These are phyloP conservation scores for Babesia caballi DNA, from an alignment of 169 alveolate genomes.

Conservation along the genomic window DNA sequence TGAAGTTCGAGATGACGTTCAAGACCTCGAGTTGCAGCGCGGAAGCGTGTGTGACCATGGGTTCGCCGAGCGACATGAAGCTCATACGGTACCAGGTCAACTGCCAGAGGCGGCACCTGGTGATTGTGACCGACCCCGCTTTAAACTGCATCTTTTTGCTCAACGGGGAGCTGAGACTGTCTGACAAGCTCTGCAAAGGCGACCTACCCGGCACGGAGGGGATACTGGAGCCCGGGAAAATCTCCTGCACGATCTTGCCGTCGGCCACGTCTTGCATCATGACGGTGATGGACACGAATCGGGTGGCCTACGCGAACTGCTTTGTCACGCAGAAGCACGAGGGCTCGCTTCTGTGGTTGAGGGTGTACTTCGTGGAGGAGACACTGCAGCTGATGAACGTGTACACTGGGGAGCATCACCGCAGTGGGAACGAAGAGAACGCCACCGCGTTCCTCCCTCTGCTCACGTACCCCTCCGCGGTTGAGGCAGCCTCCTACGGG, in stretches of 20 bases:
- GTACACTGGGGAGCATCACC: slow-evolving; percentile 23
- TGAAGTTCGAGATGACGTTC: background rate
- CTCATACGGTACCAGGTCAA: slow-evolving; percentile 23
- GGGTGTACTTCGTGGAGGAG: slow-evolving; percentile 4
- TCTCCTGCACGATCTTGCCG: slow-evolving; percentile 34
- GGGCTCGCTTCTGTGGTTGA: slow-evolving; percentile 47
- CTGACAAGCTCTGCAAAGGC: slow-evolving; percentile 20
- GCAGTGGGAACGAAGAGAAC: background rate
- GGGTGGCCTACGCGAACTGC: background rate
- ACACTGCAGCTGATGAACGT: slow-evolving; percentile 4
- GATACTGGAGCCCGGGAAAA: slow-evolving; percentile 37
- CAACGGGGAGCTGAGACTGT: slow-evolving; percentile 5
- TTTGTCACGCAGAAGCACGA: slow-evolving; percentile 47
- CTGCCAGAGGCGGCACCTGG: slow-evolving; percentile 7
- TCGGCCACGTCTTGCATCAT: background rate
- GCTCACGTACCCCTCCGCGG: slow-evolving; percentile 18
- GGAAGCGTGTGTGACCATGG: slow-evolving; percentile 12
- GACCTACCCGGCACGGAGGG: background rate
- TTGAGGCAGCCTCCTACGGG: slow-evolving; percentile 44
- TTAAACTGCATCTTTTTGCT: slow-evolving; percentile 42
- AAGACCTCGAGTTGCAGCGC: background rate
- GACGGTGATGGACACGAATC: background rate
- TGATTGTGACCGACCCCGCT: slow-evolving; percentile 44
- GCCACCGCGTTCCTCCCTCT: background rate
- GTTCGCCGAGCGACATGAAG: slow-evolving; percentile 55